phyloP scores from a whole-genome alignment of 2,329 filamentous ascomycete species.

The Monilinia fructigena region DNA sequence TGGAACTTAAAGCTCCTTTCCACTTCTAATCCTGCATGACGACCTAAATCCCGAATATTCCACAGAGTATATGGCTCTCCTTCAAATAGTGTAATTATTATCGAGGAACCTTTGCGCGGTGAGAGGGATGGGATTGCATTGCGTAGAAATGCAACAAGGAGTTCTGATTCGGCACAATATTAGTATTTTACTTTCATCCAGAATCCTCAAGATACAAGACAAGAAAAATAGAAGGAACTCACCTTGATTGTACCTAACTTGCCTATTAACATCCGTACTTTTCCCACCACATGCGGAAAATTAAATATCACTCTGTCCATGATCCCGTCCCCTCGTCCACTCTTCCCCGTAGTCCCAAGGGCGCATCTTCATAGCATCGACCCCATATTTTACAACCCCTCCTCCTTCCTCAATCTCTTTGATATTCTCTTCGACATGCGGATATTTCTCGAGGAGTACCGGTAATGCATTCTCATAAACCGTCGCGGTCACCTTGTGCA shows the following conservation, averaged over 20 bases:
- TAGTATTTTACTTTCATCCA: slow-evolving; percentile 3
- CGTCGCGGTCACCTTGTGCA: slow-evolving; percentile 66
- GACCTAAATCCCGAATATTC: slow-evolving; percentile 85
- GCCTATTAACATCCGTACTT: slow-evolving; percentile 87
- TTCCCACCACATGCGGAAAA: slow-evolving; percentile 93
- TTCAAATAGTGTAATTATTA: slow-evolving; percentile 88
- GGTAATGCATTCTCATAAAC: slow-evolving; percentile 56
- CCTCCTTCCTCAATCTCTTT: slow-evolving; percentile 49
- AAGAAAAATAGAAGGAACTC: background rate
- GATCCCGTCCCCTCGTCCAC: slow-evolving; percentile 40
- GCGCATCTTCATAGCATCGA: slow-evolving; percentile 67
- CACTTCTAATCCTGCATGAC: slow-evolving; percentile 71
- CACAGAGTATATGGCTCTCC: slow-evolving; percentile 92
- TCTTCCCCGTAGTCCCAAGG: slow-evolving; percentile 41
- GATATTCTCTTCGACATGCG: slow-evolving; percentile 62
- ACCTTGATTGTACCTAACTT: slow-evolving; percentile 85
- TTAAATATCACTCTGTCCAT: slow-evolving; percentile 90
- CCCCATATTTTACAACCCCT: slow-evolving; percentile 54
- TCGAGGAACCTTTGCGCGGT: slow-evolving; percentile 49
- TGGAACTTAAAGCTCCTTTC: slow-evolving; percentile 69
- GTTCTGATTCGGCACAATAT: slow-evolving; percentile 45
- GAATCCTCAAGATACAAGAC: background rate
- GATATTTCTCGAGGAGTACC: slow-evolving; percentile 70
- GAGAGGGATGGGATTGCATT: slow-evolving; percentile 53
- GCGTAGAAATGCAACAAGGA: slow-evolving; percentile 68